A percentile compares a stretch with the other conserved stretches of the same genome.
Evolutionary conservation across 768 basidiomycete genomes (phyloP).

Genomic region (Cytidiella melzeri): DNA sequence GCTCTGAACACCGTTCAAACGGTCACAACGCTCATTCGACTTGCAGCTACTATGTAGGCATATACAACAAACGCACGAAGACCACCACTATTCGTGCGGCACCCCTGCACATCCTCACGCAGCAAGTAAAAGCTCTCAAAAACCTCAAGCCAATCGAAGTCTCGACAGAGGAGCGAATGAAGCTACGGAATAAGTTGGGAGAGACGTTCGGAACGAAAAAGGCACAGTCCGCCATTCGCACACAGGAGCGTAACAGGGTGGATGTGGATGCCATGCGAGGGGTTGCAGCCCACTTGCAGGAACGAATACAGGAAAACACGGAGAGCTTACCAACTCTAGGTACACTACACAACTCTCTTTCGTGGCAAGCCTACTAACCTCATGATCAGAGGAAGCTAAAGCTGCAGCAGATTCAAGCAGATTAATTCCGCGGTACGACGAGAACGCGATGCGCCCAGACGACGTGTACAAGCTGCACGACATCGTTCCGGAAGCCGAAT

Average conservation of each 20-base stretch:
- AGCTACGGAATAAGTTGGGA: conserved; percentile 74
- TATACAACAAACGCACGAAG: conserved; percentile 73
- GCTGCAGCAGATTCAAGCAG: conserved; percentile 56
- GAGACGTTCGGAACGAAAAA: conserved; percentile 95
- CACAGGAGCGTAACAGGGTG: conserved; percentile 84
- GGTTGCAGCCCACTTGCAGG: conserved; percentile 76
- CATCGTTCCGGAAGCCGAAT: conserved; percentile 78
- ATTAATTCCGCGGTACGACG: conserved; percentile 71
- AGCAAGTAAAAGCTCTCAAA: conserved; percentile 82
- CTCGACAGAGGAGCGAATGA: conserved; percentile 47
- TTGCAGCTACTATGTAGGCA: conserved; percentile 75
- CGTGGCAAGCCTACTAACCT: conserved; percentile 2
- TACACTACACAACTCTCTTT: conserved; percentile 26
- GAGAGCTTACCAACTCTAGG: conserved; percentile 64
- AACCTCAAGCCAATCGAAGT: conserved; percentile 44
- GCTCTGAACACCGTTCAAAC: conserved; percentile 18
- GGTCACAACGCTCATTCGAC: background rate
- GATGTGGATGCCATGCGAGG: conserved; percentile 85
- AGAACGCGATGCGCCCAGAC: conserved; percentile 58
- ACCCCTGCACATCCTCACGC: conserved; percentile 63
- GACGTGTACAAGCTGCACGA: conserved; percentile 69
- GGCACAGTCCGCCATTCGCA: conserved; percentile 78
- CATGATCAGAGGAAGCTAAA: conserved; percentile 55
- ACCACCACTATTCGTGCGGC: conserved; percentile 64
- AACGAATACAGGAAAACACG: conserved; percentile 72